A percentile compares a stretch with the other conserved stretches of the same genome.
Conservation (phyloP, 495 filamentous ascomycete genomes). For the Astrothelium subdiscretum region DNA sequence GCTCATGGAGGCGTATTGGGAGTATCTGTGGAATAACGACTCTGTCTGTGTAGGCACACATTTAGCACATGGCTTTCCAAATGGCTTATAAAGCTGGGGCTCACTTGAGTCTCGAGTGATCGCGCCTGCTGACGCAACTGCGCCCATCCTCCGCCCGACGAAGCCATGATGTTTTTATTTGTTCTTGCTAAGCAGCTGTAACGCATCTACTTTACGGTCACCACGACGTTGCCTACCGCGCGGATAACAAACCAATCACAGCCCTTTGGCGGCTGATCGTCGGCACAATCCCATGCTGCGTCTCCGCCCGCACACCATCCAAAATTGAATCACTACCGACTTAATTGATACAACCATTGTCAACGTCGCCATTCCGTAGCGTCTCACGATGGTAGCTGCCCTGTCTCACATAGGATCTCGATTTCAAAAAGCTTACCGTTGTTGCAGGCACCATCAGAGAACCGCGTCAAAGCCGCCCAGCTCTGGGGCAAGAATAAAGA, state of each 20-base stretch:
- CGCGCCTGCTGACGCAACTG: conserved; percentile 91
- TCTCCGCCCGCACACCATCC: neutral
- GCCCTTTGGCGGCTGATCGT: neutral
- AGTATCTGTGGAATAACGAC: conserved; percentile 85
- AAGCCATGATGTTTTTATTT: conserved; percentile 43
- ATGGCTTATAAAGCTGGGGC: neutral
- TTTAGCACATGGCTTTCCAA: conserved; percentile 3
- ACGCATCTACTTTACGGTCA: neutral
- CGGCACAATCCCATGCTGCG: neutral
- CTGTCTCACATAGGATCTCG: neutral
- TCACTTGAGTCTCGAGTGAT: conserved; percentile 82
- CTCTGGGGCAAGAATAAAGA: conserved; percentile 99
- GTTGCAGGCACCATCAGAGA: neutral
- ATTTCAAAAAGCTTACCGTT: too few relatives aligned
- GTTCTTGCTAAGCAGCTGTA: conserved; percentile 1
- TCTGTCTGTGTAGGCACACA: conserved; percentile 56
- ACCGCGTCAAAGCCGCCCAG: conserved; percentile 68
- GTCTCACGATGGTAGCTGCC: neutral
- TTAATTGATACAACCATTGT: neutral
- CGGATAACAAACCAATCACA: neutral
- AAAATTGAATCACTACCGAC: neutral
- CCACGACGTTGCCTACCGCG: neutral
- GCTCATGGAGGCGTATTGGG: conserved; percentile 75
- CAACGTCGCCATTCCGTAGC: neutral
- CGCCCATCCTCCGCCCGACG: conserved; percentile 80